These are phyloP conservation scores for Nakaseomyces sp. DNA, from an alignment of 1,139 yeast species.

Conservation along the genomic window DNA sequence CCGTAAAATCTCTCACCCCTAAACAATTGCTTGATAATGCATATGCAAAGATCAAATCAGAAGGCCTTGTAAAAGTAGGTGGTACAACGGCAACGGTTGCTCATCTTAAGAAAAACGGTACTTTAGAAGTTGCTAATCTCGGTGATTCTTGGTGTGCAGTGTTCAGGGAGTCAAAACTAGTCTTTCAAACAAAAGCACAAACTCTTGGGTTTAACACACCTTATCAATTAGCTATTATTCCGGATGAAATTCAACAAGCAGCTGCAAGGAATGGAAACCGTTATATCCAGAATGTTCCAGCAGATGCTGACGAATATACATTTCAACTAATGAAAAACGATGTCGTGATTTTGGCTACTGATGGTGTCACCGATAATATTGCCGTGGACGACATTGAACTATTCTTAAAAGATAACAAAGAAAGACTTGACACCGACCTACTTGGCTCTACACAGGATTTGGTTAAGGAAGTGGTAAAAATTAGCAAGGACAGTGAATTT, in stretches of 20 bases:
- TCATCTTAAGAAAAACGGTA: slow-evolving; percentile 48
- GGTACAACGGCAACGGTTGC: slow-evolving; percentile 96
- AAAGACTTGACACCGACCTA: slow-evolving; percentile 30
- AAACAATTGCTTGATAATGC: slow-evolving; percentile 46
- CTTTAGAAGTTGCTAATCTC: slow-evolving; percentile 61
- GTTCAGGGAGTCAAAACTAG: slow-evolving; percentile 56
- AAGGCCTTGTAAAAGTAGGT: slow-evolving; percentile 70
- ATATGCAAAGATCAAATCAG: slow-evolving; percentile 43
- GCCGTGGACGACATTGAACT: slow-evolving; percentile 63
- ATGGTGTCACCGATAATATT: slow-evolving; percentile 87
- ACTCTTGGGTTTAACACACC: slow-evolving; percentile 89
- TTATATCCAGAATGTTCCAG: slow-evolving; percentile 48
- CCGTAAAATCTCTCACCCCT: slow-evolving; percentile 33
- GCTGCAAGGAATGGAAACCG: slow-evolving; percentile 52
- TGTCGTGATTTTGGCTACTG: slow-evolving; percentile 78
- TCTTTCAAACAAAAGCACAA: slow-evolving; percentile 66
- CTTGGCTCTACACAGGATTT: slow-evolving; percentile 45
- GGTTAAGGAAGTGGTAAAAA: slow-evolving; percentile 57
- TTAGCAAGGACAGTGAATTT: slow-evolving; percentile 63
- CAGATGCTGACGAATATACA: slow-evolving; percentile 38
- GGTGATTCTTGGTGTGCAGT: slow-evolving; percentile 96
- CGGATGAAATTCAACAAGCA: slow-evolving; percentile 46
- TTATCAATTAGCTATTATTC: slow-evolving; percentile 80
- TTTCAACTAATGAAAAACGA: slow-evolving; percentile 55
- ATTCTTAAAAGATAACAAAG: slow-evolving; percentile 42